Base-by-base conservation (phyloP, 257 asterid species). In the Euphrasia confusa region DNA sequence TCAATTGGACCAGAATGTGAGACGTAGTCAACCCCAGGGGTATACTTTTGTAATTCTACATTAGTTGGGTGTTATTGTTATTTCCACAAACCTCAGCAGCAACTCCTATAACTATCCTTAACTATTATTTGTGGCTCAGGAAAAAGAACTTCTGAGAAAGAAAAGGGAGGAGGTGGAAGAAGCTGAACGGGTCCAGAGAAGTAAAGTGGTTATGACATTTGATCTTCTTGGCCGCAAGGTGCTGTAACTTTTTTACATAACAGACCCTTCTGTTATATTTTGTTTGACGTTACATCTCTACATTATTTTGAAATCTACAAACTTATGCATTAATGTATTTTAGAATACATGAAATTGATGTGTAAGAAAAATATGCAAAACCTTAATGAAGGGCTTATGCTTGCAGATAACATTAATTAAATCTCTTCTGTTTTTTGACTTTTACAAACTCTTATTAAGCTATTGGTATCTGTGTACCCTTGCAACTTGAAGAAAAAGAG, bases 211-310 rank as follows among this genome's bases (percentile, higher is more conserved):
- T 39, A 79, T 92, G 84, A 79, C 96, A 56, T 89, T 92, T 72
- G 99, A 92, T 74, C 78, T 92, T 58, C 94, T 86, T 18, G 99
- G 99, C 17, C 96, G 99, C 69, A 92, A 92, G 97, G 99, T 92
- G 35, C 60, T 44, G 39, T 65, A 40, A 58, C 71, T 66, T 66
- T 56, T 45, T 52, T 58, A 30, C 62, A 24, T 50, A 49, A 42
- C 59, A 40, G 33, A 50, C n/a, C 42, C 56, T 55, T 37, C 15
- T 66, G 53, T 13, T 49, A 27, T 54, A 60, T 47, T 58, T 68
- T 49, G 55, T 11, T 49, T 67, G 7, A 5, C 33, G 13, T 44
- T 54, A 45, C 47, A 10, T 21, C 53, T 55, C 40, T 17, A 58
- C 21, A 26, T 35, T 37, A n/a, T 15, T 14, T 24, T 26, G 27